Evolutionary conservation across 192 early-diverging fungal species (phyloP).

Genomic region (Mortierella alpina): DNA sequence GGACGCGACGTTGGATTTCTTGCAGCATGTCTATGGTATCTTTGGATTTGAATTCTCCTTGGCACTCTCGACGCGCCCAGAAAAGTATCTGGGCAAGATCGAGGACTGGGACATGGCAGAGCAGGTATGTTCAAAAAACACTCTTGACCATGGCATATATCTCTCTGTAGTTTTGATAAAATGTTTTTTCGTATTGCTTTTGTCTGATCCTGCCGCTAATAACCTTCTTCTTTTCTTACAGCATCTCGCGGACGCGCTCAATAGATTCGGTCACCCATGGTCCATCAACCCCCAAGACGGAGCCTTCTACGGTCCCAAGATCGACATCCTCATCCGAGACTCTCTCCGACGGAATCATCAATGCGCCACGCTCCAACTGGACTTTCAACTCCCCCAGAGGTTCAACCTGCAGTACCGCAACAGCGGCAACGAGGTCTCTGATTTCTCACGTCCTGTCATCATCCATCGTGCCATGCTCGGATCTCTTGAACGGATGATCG

Average conservation of each 20-base stretch:
- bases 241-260: slow-evolving; percentile 77
- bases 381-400: slow-evolving; percentile 96
- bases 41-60: slow-evolving; percentile 97
- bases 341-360: slow-evolving; percentile 91
- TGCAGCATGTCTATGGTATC: slow-evolving; percentile 89
- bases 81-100: slow-evolving; percentile 93
- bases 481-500: slow-evolving; percentile 93
- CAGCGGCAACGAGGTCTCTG: slow-evolving; percentile 67
- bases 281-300: slow-evolving; percentile 93
- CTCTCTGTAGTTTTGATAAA: not conserved
- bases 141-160: not conserved
- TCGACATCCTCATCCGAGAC: slow-evolving; percentile 96
- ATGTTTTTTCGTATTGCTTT: not conserved
- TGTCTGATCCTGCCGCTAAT: not conserved
- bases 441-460: slow-evolving; percentile 87
- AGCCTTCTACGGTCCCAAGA: slow-evolving; percentile 99
- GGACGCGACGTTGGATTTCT: slow-evolving; percentile 85
- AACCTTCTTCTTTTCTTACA: not conserved
- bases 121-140: slow-evolving; percentile 48
- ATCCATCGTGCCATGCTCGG: slow-evolving; percentile 98
- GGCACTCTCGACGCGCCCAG: slow-evolving; percentile 94
- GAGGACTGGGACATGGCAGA: slow-evolving; percentile 94
- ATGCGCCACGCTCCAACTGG: slow-evolving; percentile 98
- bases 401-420: slow-evolving; percentile 91
- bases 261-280: slow-evolving; percentile 85